These are phyloP conservation scores for Candida ovalis DNA, from an alignment of 805 yeast genomes.

Conservation along the genomic window DNA sequence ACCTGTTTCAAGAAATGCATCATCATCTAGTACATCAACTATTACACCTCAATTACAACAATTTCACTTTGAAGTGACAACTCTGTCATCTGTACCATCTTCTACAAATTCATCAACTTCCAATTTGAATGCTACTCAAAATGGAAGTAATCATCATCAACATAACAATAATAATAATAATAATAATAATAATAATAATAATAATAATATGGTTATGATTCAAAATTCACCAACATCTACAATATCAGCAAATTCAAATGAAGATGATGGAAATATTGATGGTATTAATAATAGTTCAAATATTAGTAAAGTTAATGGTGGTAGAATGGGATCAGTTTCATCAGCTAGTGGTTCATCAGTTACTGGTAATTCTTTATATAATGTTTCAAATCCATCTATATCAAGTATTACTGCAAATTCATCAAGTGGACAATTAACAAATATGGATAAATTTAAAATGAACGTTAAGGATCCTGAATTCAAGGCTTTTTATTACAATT, in stretches of 20 bases:
- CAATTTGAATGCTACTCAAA: background rate
- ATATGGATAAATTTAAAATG: background rate
- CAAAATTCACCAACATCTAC: conserved; percentile 9
- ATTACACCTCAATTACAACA: conserved; percentile 17
- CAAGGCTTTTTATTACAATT: conserved; percentile 8
- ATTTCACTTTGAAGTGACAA: conserved; percentile 17
- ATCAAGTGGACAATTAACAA: background rate
- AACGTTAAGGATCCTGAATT: conserved; percentile 3
- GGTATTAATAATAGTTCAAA: background rate
- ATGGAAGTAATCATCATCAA: background rate
- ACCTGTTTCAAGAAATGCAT: background rate
- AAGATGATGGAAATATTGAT: conserved; percentile 1
- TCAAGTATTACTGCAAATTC: background rate
- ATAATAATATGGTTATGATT: background rate
- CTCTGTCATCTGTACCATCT: conserved; percentile 11
- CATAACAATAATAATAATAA: no score
- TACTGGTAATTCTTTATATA: background rate
- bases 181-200: background rate
- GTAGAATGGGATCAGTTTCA: background rate
- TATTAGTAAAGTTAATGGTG: background rate
- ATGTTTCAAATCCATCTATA: background rate
- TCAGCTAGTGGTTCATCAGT: background rate
- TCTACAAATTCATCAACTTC: conserved; percentile 7
- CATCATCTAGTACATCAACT: conserved; percentile 4
- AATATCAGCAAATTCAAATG: conserved; percentile 17